These are phyloP conservation scores for Fusarium zealandicum DNA, from an alignment of 2,329 filamentous ascomycete species.

Conservation along the genomic window DNA sequence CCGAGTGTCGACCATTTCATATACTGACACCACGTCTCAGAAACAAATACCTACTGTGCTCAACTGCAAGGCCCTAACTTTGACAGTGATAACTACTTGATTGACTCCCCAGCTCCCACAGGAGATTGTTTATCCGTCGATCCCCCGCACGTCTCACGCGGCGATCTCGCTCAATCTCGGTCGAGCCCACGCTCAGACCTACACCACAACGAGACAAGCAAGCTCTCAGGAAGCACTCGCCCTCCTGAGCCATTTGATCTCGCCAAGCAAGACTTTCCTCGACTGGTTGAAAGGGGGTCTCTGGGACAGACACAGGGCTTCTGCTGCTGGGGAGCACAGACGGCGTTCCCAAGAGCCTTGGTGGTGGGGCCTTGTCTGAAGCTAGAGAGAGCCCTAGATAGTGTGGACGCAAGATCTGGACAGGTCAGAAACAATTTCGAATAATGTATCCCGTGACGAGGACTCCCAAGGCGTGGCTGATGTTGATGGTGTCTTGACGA, in stretches of 20 bases:
- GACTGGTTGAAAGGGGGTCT: too few relatives aligned
- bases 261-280: too few relatives aligned
- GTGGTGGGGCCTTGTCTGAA: neutral
- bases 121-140: conserved; percentile 9
- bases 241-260: too few relatives aligned
- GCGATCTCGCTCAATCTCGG: neutral
- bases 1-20: conserved; percentile 26
- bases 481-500: too few relatives aligned
- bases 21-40: conserved; percentile 19
- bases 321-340: neutral
- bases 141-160: conserved; percentile 8
- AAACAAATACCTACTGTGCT: conserved; percentile 13
- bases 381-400: too few relatives aligned
- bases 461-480: too few relatives aligned
- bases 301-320: neutral
- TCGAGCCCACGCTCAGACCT: too few relatives aligned
- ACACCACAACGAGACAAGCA: too few relatives aligned
- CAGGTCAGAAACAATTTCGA: neutral
- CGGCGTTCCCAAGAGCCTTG: neutral
- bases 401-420: too few relatives aligned
- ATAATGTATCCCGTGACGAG: neutral
- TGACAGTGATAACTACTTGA: neutral
- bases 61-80: conserved; percentile 1
- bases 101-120: neutral
- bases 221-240: too few relatives aligned